Percentiles rank a stretch among this genome's conserved stretches.
These are phyloP conservation scores for Alliaria petiolata DNA, from an alignment of 345 rosid species.

Conservation along the genomic window DNA sequence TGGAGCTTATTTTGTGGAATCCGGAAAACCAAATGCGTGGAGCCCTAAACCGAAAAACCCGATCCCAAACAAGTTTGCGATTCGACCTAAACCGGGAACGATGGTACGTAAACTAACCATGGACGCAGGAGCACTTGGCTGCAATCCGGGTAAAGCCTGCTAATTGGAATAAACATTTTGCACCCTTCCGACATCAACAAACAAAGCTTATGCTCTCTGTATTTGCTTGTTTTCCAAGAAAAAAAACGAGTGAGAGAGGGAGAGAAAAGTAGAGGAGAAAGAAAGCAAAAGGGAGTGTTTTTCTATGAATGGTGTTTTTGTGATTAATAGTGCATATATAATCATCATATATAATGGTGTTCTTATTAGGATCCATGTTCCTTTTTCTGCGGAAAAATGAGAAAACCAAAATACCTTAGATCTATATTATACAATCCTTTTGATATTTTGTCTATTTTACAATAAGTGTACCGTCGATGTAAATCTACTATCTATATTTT, in stretches of 20 bases:
- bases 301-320: slow-evolving; percentile 13
- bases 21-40: slow-evolving; percentile 42
- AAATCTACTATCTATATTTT: too few relatives aligned
- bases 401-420: slow-evolving; percentile 7
- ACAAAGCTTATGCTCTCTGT: neutral
- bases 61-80: slow-evolving; percentile 22
- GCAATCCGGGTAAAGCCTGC: slow-evolving; percentile 28
- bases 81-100: slow-evolving; percentile 48
- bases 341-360: too few relatives aligned
- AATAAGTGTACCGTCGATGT: too few relatives aligned
- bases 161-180: slow-evolving; percentile 13
- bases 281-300: neutral
- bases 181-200: neutral
- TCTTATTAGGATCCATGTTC: slow-evolving; percentile 4
- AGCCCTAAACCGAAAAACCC: neutral
- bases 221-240: slow-evolving; percentile 4
- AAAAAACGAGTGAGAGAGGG: neutral
- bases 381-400: neutral
- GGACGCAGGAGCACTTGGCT: slow-evolving; percentile 48
- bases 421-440: neutral
- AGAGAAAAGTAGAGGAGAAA: neutral
- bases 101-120: slow-evolving; percentile 41
- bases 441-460: too few relatives aligned
- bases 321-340: neutral
- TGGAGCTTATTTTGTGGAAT: slow-evolving; percentile 65